Evolutionary conservation across 1,139 yeast species (phyloP).

Genomic region (Eremothecium sinecaudum): DNA sequence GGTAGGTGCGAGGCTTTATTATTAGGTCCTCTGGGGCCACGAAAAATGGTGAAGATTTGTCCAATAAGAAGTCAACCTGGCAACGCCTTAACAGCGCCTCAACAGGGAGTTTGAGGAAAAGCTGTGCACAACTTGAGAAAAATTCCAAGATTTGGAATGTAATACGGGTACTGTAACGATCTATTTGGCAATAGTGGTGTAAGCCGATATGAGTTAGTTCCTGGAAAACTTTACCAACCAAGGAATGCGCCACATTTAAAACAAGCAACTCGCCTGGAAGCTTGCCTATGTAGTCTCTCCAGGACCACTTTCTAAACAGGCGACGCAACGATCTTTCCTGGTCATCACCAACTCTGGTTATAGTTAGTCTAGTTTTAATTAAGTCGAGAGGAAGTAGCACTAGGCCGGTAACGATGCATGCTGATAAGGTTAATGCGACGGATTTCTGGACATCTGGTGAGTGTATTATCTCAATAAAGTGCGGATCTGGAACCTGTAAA

Average conservation of each 20-base stretch:
- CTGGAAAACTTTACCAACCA: slow-evolving; percentile 52
- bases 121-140: slow-evolving; percentile 51
- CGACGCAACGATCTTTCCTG: slow-evolving; percentile 31
- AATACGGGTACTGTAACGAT: slow-evolving; percentile 55
- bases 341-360: slow-evolving; percentile 37
- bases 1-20: slow-evolving; percentile 44
- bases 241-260: slow-evolving; percentile 43
- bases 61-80: slow-evolving; percentile 56
- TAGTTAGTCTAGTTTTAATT: slow-evolving; percentile 65
- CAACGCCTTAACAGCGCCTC: slow-evolving; percentile 81
- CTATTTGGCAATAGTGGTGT: slow-evolving; percentile 57
- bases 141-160: slow-evolving; percentile 47
- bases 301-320: slow-evolving; percentile 31
- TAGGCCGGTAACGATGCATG: slow-evolving; percentile 68
- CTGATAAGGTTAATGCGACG: slow-evolving; percentile 55
- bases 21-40: slow-evolving; percentile 37
- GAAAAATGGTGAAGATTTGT: slow-evolving; percentile 17
- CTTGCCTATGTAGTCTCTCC: slow-evolving; percentile 30
- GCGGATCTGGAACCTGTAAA: slow-evolving; percentile 83
- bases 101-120: slow-evolving; percentile 71
- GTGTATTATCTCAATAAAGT: slow-evolving; percentile 72
- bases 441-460: slow-evolving; percentile 69
- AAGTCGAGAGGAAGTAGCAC: slow-evolving; percentile 73
- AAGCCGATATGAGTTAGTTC: slow-evolving; percentile 62
- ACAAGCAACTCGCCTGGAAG: slow-evolving; percentile 24